These are phyloP conservation scores for Suillus lakei DNA, from an alignment of 768 basidiomycete species.

Conservation along the genomic window DNA sequence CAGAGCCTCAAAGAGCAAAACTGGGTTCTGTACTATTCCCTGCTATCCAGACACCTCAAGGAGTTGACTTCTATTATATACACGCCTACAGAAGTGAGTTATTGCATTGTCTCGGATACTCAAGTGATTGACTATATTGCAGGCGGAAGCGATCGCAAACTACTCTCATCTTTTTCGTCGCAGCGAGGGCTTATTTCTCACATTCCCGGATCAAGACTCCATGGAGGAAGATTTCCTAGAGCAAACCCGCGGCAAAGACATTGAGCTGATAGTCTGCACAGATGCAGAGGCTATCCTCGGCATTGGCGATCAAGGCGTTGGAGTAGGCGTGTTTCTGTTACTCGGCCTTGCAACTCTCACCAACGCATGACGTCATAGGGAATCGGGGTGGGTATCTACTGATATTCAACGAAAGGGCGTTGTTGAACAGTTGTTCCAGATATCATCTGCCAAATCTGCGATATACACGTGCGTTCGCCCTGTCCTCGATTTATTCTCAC, in stretches of 20 bases:
- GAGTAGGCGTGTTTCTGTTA: slow-evolving; percentile 39
- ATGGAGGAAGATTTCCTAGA: slow-evolving; percentile 84
- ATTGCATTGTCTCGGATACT: neutral
- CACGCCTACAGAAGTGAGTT: slow-evolving; percentile 74
- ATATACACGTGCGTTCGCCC: slow-evolving; percentile 64
- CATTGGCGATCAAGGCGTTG: slow-evolving; percentile 78
- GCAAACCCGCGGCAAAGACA: slow-evolving; percentile 59
- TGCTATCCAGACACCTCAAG: slow-evolving; percentile 60
- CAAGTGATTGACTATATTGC: slow-evolving; percentile 11
- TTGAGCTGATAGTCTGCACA: slow-evolving; percentile 83
- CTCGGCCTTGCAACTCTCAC: slow-evolving; percentile 26
- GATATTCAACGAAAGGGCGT: neutral
- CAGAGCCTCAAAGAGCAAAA: slow-evolving; percentile 82
- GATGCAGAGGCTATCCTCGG: slow-evolving; percentile 89
- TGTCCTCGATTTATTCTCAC: neutral
- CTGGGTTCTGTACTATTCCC: slow-evolving; percentile 78
- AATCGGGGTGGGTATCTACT: slow-evolving; percentile 49
- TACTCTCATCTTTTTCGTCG: slow-evolving; percentile 86
- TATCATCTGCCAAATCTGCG: slow-evolving; percentile 77
- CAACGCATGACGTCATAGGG: slow-evolving; percentile 34
- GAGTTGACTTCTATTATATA: slow-evolving; percentile 74
- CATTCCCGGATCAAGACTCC: slow-evolving; percentile 58
- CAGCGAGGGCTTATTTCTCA: slow-evolving; percentile 77
- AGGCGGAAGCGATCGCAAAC: slow-evolving; percentile 82
- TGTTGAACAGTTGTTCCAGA: slow-evolving; percentile 42